Evolutionary conservation across 805 yeast genomes (phyloP), one percentile per base, ranked within the genome.

Genomic region (Barnettozyma sucrosica): DNA sequence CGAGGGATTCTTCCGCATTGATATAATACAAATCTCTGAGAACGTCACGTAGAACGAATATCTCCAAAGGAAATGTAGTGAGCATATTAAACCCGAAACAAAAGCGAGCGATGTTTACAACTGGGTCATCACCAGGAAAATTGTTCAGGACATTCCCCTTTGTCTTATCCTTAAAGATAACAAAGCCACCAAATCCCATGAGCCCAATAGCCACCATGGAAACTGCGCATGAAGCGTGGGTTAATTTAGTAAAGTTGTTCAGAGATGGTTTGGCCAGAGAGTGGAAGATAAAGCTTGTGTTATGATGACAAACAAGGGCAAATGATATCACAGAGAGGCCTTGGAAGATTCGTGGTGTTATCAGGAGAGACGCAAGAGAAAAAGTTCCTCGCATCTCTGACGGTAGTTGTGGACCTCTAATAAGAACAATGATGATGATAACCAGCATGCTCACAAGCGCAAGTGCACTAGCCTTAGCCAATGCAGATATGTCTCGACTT

Each of bases 241-340:
- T 89, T 23, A 90, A 76, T 36, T 67, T 72, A 38, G 86, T 75
- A 61, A 90, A 90, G 51, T 90, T 72, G 52, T 80, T 82, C 55
- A 89, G 61, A 4, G 95, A 81, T 6, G 96, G 92, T 19, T 77
- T 77, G 53, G 76, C 77, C 59, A 92, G 74, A 0, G 97, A 88
- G 61, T 87, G 88, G 68, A 83, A 90, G 39, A 90, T 92, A 59
- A 90, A 85, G 25, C 92, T 79, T 0, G 97, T 89, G 63, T 90
- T 90, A 64, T 90, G 98, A 61, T 90, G 98, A 61, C 98, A 90
- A 4, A 90, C 97, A 54, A 92, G 75, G 2, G 98, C 98, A 69
- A 90, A 90, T 1, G 97, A 89, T 28, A 90, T 88, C 43, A 90
- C 96, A n/a, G 93, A 83, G 24, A 90, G 80, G 2, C 97, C 96